Percentiles rank a stretch among this genome's conserved stretches.
Evolutionary conservation across 106 monocot species (phyloP).

Genomic region (Agapanthus africanus): DNA sequence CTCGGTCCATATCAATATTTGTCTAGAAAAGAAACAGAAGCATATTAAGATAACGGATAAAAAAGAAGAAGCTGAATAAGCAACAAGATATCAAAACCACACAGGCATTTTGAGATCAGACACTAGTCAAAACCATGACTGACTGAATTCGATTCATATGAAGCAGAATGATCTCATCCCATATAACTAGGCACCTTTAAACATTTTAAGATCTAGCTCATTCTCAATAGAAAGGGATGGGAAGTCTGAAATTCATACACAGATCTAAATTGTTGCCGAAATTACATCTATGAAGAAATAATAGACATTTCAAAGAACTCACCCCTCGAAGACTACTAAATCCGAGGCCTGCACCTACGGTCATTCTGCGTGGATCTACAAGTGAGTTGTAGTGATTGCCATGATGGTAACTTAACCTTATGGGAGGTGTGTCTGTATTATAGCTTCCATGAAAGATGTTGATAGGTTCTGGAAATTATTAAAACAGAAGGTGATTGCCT

Average conservation of each 20-base stretch:
- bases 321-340: conserved; percentile 88
- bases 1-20: conserved; percentile 79
- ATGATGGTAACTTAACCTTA: conserved; percentile 88
- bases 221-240: neutral
- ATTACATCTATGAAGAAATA: neutral
- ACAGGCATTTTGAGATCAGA: neutral
- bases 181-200: neutral
- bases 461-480: conserved; percentile 74
- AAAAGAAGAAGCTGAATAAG: too few relatives aligned
- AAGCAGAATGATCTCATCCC: neutral
- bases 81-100: neutral
- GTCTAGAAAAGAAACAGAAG: conserved; percentile 23
- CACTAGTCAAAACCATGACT: neutral
- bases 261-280: neutral
- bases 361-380: conserved; percentile 68
- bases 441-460: conserved; percentile 99
- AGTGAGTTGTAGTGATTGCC: conserved; percentile 99
- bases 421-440: conserved; percentile 84
- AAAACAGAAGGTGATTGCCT: conserved; percentile 3
- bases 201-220: neutral
- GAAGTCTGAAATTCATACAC: neutral
- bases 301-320: conserved; percentile 12
- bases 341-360: conserved; percentile 93
- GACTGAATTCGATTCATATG: neutral
- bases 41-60: too few relatives aligned